A percentile compares a stretch with the other conserved stretches of the same genome.
phyloP scores from a whole-genome alignment of 306 rosid genomes.

The Lotus japonicus region DNA sequence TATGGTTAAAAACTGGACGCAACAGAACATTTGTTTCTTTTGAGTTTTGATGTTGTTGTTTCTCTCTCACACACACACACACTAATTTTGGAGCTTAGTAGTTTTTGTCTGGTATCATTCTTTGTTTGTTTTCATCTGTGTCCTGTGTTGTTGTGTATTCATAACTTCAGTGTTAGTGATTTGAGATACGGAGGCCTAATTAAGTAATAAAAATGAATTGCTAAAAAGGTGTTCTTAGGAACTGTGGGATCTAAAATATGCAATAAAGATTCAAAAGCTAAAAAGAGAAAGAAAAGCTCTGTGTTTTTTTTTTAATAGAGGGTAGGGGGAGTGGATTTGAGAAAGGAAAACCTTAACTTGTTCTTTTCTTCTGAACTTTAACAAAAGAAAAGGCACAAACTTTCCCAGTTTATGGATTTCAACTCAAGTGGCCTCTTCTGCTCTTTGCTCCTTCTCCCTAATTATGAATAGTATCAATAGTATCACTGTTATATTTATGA shows the following conservation, averaged over 20 bases:
- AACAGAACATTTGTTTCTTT: background rate
- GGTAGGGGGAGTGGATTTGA: constrained; percentile 16
- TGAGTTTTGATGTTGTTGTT: background rate
- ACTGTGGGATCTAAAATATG: constrained; percentile 24
- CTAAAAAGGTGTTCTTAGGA: constrained; percentile 17
- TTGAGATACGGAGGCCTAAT: constrained; percentile 24
- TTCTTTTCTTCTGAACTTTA: constrained; percentile 33
- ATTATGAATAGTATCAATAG: background rate
- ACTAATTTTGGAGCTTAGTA: constrained; percentile 45
- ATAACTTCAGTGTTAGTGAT: constrained; percentile 15
- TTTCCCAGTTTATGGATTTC: constrained; percentile 15
- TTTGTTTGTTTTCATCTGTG: constrained; percentile 33
- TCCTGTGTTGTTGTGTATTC: background rate
- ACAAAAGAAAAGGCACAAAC: constrained; percentile 23
- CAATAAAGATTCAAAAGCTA: constrained; percentile 40
- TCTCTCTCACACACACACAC: background rate
- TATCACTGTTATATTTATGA: background rate
- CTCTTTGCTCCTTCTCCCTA: background rate
- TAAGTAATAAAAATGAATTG: constrained; percentile 15
- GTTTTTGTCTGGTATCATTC: constrained; percentile 59
- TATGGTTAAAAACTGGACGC: constrained; percentile 18
- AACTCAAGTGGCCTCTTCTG: constrained; percentile 18
- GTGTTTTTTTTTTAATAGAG: background rate
- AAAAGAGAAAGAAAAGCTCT: constrained; percentile 24
- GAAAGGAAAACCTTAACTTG: constrained; percentile 24